phyloP scores from a whole-genome alignment of 495 filamentous ascomycete species.

The Durotheca rogersii region DNA sequence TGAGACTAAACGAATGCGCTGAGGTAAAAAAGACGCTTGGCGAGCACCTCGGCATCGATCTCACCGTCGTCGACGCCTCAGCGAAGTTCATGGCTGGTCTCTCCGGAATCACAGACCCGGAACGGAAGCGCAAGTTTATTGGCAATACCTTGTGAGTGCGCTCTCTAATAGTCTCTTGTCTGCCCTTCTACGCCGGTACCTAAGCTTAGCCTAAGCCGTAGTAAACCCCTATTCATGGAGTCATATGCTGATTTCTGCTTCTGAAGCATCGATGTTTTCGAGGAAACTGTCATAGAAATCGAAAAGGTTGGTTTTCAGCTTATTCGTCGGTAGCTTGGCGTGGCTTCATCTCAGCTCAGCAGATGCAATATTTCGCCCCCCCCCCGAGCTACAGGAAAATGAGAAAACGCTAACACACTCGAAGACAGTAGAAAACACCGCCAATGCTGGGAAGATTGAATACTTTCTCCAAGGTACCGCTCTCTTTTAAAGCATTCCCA shows the following conservation, averaged over 20 bases:
- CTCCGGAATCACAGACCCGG: slow-evolving; percentile 76
- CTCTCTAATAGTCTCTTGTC: no score
- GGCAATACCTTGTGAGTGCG: slow-evolving; percentile 75
- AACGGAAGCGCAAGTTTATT: slow-evolving; percentile 93
- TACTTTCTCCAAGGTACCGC: slow-evolving; percentile 88
- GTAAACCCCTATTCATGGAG: no score
- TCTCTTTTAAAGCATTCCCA: no score
- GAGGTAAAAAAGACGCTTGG: slow-evolving; percentile 74
- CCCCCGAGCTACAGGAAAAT: no score
- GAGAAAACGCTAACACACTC: no score
- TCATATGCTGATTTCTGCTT: no score
- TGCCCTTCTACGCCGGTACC: no score
- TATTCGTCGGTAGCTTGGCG: no score
- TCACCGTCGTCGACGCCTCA: slow-evolving; percentile 82
- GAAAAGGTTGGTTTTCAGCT: background rate
- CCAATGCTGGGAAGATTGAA: slow-evolving; percentile 67
- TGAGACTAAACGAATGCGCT: slow-evolving; percentile 83
- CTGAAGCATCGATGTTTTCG: slow-evolving; percentile 90
- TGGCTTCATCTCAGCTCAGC: no score
- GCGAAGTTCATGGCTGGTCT: slow-evolving; percentile 72
- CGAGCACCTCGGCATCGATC: slow-evolving; percentile 80
- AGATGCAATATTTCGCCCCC: no score
- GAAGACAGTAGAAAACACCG: slow-evolving; percentile 59
- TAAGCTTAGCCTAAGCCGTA: no score
- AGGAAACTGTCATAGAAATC: slow-evolving; percentile 59